These are phyloP conservation scores for Casaregolazyma lundiana DNA, from an alignment of 1,139 yeast genomes.

Conservation along the genomic window DNA sequence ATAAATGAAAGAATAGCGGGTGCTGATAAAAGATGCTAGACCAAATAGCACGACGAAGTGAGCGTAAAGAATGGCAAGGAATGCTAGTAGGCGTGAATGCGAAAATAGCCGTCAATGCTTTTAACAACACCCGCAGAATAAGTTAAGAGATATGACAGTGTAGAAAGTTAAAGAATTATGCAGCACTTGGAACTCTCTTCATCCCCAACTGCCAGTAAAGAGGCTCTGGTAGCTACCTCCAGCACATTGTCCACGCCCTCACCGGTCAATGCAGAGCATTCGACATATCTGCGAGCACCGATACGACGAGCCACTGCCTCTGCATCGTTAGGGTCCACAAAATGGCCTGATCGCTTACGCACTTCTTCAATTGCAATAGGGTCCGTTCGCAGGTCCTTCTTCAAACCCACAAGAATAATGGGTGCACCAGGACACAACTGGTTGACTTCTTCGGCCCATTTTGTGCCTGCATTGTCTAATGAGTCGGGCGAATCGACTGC, in stretches of 20 bases:
- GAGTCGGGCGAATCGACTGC: slow-evolving; percentile 63
- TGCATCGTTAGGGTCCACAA: slow-evolving; percentile 74
- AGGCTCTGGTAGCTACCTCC: slow-evolving; percentile 82
- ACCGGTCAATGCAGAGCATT: slow-evolving; percentile 91
- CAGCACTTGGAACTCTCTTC: slow-evolving; percentile 21
- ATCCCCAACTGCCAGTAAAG: slow-evolving; percentile 36
- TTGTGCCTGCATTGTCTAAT: slow-evolving; percentile 53
- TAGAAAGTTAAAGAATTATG: slow-evolving; percentile 17
- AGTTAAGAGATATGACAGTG: neutral
- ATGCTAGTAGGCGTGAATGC: too few species aligned
- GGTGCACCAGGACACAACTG: slow-evolving; percentile 80
- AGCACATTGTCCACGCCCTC: slow-evolving; percentile 89
- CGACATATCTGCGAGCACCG: slow-evolving; percentile 82
- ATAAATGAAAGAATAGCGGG: neutral
- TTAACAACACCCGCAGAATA: neutral
- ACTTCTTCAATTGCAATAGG: slow-evolving; percentile 69
- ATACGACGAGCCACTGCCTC: slow-evolving; percentile 80
- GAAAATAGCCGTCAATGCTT: too few species aligned
- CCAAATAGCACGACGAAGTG: too few species aligned
- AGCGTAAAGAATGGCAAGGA: too few species aligned
- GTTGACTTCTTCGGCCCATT: slow-evolving; percentile 74
- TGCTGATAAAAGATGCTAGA: neutral
- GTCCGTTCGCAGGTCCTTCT: slow-evolving; percentile 82
- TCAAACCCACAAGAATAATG: slow-evolving; percentile 82
- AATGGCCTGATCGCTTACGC: slow-evolving; percentile 69